phyloP scores from a whole-genome alignment of 306 rosid genomes.

The Biancaea sappan region DNA sequence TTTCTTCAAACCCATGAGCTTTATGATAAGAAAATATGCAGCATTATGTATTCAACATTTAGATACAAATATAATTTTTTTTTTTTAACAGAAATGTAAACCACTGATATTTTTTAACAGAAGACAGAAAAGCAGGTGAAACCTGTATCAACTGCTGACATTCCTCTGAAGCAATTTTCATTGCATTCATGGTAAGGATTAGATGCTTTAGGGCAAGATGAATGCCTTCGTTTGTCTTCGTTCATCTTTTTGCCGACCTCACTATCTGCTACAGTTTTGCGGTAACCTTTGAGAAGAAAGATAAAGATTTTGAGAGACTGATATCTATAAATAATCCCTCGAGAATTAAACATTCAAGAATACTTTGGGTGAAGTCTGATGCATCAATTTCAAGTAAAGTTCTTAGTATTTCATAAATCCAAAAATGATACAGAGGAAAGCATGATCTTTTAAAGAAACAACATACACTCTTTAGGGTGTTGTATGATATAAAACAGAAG shows the following conservation, averaged over 20 bases:
- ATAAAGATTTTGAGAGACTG: slow-evolving; percentile 29
- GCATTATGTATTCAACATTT: not conserved
- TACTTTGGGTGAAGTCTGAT: slow-evolving; percentile 6
- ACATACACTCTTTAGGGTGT: slow-evolving; percentile 3
- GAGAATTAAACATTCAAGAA: not conserved
- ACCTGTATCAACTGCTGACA: slow-evolving; percentile 57
- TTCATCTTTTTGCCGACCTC: slow-evolving; percentile 51
- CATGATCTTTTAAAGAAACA: not conserved
- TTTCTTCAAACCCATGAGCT: not conserved
- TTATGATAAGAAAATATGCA: not conserved
- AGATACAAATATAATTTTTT: not conserved
- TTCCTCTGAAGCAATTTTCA: slow-evolving; percentile 47
- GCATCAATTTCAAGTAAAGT: slow-evolving; percentile 2
- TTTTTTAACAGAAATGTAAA: not conserved
- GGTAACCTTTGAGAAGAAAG: slow-evolving; percentile 43
- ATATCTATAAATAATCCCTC: not conserved
- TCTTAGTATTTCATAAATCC: slow-evolving; percentile 4
- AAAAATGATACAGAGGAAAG: slow-evolving; percentile 9
- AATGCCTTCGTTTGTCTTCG: slow-evolving; percentile 43
- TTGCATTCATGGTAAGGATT: slow-evolving; percentile 69
- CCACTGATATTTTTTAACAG: not conserved
- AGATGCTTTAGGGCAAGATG: slow-evolving; percentile 63
- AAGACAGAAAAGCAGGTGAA: slow-evolving; percentile 23
- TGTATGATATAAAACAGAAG: not conserved
- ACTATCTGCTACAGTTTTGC: slow-evolving; percentile 42